Percentiles rank a stretch among this genome's conserved stretches.
Conservation (phyloP, 2,329 filamentous ascomycete species). For the Cercospora nicotianae region DNA sequence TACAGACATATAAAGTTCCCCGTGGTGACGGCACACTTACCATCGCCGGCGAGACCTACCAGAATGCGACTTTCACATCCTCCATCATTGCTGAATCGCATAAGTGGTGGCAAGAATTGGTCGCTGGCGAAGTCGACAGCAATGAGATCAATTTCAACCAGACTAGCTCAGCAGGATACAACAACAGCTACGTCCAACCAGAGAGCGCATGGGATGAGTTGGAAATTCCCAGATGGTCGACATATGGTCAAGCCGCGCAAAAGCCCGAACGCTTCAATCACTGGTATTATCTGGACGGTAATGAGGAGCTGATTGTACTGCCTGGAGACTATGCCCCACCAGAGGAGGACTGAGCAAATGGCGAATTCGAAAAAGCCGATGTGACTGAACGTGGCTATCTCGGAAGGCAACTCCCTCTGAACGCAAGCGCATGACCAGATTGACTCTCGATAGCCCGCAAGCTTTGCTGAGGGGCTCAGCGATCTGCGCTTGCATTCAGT, state of each 20-base stretch:
- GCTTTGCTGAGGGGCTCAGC: too few species aligned
- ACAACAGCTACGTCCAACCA: not conserved
- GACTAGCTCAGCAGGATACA: not conserved
- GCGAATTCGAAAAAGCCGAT: too few species aligned
- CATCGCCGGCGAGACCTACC: not conserved
- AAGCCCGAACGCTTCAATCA: slow-evolving; percentile 5
- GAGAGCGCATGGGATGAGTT: slow-evolving; percentile 6
- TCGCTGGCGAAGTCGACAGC: slow-evolving; percentile 6
- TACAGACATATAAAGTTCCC: slow-evolving; percentile 6
- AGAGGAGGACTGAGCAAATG: not conserved
- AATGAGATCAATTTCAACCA: slow-evolving; percentile 11
- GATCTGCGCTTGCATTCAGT: too few species aligned
- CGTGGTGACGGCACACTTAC: slow-evolving; percentile 3
- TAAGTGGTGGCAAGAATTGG: slow-evolving; percentile 7
- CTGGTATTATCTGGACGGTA: slow-evolving; percentile 2
- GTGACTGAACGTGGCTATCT: too few species aligned
- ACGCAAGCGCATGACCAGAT: too few species aligned
- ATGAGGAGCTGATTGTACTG: slow-evolving; percentile 9
- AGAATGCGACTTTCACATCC: slow-evolving; percentile 4
- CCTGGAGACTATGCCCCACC: not conserved
- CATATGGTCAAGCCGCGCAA: slow-evolving; percentile 7
- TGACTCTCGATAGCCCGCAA: too few species aligned
- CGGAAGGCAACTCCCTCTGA: too few species aligned
- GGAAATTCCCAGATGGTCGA: slow-evolving; percentile 5
- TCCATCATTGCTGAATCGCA: slow-evolving; percentile 2